Evolutionary conservation across 148 eudicot species (phyloP), one percentile per base, ranked within the genome.

Genomic region (Rhododendron ferrugineum): DNA sequence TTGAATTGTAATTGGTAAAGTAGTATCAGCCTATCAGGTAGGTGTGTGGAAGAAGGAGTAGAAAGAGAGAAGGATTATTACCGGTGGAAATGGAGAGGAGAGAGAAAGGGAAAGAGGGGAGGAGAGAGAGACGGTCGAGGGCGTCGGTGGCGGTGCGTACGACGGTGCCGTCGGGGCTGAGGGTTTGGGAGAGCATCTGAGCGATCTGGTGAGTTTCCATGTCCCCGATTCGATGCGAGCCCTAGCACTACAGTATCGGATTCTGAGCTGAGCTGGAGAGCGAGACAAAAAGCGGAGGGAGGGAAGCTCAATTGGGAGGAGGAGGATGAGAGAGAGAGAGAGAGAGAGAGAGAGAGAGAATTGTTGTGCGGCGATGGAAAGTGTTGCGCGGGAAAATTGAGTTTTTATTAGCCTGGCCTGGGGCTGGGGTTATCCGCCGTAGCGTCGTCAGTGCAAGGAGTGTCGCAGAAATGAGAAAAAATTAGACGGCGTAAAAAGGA

Each of bases 31-130:
- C 1, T 52, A 14, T 52, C 56, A 52, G 56, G 56, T 52, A 40
- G 44, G 44, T 40, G 56, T 15, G 44, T 36, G 11, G 16, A 0
- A 40, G 42, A 5, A 40, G 44, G 23, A 16, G 78, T 34, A 13
- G 78, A 73, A 30, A 30, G 66, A 4, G 66, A 58, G 66, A 4
- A 13, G 16, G 34, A 73, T 11, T 34, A 37, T 70, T 64, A 94
- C 97, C 95, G 34, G 88, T 76, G 82, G 90, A 87, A 85, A 92
- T 77, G 81, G 90, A 86, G 73, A 92, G 91, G 79, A 92, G 91
- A 47, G 88, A 84, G 87, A 89, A 92, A 36, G 92, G 90, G 86
- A 92, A 92, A 28, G 86, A 66, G 11, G 92, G 88, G 56, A 85
- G 80, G 76, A 84, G 83, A 75, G 92, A 92, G 85, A 88, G 85